A percentile compares a stretch with the other conserved stretches of the same genome.
phyloP scores from a whole-genome alignment of 176 grass and related monocot species.

The Triticum monococcum region DNA sequence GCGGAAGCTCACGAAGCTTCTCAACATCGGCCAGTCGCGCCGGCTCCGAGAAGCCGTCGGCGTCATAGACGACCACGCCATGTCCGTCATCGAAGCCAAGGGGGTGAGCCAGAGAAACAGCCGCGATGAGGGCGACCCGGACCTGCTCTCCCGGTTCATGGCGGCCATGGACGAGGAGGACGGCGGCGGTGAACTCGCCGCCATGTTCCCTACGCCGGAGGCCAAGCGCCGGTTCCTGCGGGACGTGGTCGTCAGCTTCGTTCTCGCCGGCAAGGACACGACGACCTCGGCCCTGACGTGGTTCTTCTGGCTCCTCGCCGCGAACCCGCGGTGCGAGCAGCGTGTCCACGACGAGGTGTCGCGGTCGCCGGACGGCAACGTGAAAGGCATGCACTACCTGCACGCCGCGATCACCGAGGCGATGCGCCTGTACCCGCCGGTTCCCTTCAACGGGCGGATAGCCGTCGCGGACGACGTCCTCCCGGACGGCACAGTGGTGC shows the following conservation, averaged over 20 bases:
- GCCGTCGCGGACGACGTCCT: slow-evolving; percentile 51
- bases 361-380: background rate
- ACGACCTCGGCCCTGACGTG: slow-evolving; percentile 62
- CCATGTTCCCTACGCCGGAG: slow-evolving; percentile 40
- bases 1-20: slow-evolving; percentile 29
- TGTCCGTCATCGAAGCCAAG: slow-evolving; percentile 48
- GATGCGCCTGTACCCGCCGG: slow-evolving; percentile 71
- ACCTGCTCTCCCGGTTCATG: slow-evolving; percentile 73
- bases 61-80: slow-evolving; percentile 45
- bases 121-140: slow-evolving; percentile 6
- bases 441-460: slow-evolving; percentile 52
- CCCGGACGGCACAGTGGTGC: slow-evolving; percentile 55
- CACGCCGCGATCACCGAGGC: slow-evolving; percentile 67
- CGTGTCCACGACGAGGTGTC: slow-evolving; percentile 46
- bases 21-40: slow-evolving; percentile 56
- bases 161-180: slow-evolving; percentile 59
- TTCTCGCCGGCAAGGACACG: slow-evolving; percentile 74
- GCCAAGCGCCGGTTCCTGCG: slow-evolving; percentile 55
- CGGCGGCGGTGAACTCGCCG: slow-evolving; percentile 35
- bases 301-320: slow-evolving; percentile 76
- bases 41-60: slow-evolving; percentile 47
- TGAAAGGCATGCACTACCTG: slow-evolving; percentile 57
- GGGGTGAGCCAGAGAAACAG: background rate
- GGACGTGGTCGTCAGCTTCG: slow-evolving; percentile 66
- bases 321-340: slow-evolving; percentile 42